Evolutionary conservation across 1,284 basidiomycete species (phyloP).

Genomic region (Vanrija sp.): DNA sequence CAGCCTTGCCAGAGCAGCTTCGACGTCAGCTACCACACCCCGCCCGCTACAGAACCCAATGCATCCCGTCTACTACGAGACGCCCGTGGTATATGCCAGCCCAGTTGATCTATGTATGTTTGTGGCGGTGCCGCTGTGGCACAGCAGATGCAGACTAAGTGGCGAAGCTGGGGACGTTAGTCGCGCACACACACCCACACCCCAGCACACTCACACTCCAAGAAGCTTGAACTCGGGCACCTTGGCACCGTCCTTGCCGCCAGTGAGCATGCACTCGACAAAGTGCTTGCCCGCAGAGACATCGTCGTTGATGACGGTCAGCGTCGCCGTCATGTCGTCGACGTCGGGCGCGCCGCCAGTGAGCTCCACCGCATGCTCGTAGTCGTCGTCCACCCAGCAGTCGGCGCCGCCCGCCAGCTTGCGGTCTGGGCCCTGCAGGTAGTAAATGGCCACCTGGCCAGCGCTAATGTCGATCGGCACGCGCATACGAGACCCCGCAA

Average conservation of each 20-base stretch:
- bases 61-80: background rate
- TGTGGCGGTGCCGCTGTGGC: background rate
- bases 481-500: constrained; percentile 69
- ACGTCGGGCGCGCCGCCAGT: constrained; percentile 48
- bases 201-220: constrained; percentile 55
- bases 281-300: constrained; percentile 75
- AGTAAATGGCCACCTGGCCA: constrained; percentile 55
- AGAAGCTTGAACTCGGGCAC: constrained; percentile 73
- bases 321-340: constrained; percentile 50
- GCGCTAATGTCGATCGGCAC: constrained; percentile 54
- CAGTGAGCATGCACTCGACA: constrained; percentile 74
- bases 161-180: too few species aligned
- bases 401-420: constrained; percentile 50
- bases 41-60: too few species aligned
- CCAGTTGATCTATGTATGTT: background rate
- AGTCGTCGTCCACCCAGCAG: constrained; percentile 57
- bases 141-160: background rate
- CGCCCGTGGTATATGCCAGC: background rate
- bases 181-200: background rate
- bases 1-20: too few species aligned
- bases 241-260: constrained; percentile 64
- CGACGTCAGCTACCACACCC: too few species aligned
- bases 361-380: constrained; percentile 50
- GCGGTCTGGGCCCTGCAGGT: constrained; percentile 50
- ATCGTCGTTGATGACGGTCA: constrained; percentile 71